Percentiles rank a stretch among this genome's conserved stretches.
Evolutionary conservation across 2,329 filamentous ascomycete species (phyloP).

Genomic region (Camillea tinctor): DNA sequence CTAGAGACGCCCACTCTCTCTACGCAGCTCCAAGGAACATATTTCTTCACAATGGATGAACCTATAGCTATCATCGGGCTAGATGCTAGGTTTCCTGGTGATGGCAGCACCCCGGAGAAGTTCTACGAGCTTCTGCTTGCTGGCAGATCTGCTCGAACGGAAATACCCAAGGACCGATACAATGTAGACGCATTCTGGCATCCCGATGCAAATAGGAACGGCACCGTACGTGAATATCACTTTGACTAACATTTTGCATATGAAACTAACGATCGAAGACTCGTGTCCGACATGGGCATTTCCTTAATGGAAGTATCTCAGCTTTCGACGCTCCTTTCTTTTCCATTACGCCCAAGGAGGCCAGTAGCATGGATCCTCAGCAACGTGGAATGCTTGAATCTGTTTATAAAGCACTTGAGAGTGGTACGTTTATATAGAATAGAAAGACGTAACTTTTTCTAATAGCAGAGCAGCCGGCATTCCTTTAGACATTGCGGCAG

Average conservation of each 20-base stretch:
- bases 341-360: constrained; percentile 19
- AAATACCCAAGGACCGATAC: constrained; percentile 30
- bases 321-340: constrained; percentile 21
- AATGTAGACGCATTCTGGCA: constrained; percentile 33
- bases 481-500: constrained; percentile 10
- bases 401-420: constrained; percentile 18
- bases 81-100: constrained; percentile 27
- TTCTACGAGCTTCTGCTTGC: constrained; percentile 31
- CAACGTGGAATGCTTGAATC: constrained; percentile 16
- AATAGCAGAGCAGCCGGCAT: constrained; percentile 12
- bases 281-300: constrained; percentile 18
- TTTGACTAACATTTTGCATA: neutral
- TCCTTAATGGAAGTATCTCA: constrained; percentile 12
- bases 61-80: constrained; percentile 29
- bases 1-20: too few species aligned
- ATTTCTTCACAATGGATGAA: constrained; percentile 10
- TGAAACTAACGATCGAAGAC: constrained; percentile 10
- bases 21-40: neutral
- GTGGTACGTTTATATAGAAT: constrained; percentile 3
- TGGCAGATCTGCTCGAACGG: constrained; percentile 26
- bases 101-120: constrained; percentile 24
- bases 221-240: constrained; percentile 25
- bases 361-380: constrained; percentile 16
- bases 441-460: neutral
- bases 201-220: constrained; percentile 26